Percentiles rank a stretch among this genome's conserved stretches.
phyloP scores from a whole-genome alignment of 1,139 yeast species.

The Dujonia santamariae region DNA sequence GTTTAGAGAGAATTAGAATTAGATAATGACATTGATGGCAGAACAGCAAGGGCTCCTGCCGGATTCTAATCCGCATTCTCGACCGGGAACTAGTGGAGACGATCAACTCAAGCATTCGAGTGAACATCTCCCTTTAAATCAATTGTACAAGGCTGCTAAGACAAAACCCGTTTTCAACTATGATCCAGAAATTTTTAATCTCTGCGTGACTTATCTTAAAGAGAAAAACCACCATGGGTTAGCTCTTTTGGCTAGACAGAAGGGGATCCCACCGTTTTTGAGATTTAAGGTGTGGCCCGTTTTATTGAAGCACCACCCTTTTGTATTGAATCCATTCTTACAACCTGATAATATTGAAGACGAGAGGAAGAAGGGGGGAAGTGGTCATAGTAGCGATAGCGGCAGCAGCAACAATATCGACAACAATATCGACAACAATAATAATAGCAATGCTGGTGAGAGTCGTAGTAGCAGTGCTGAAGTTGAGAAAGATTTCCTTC shows the following conservation, averaged over 20 bases:
- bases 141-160: slow-evolving; percentile 5
- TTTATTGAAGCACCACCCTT: slow-evolving; percentile 77
- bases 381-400: background rate
- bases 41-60: slow-evolving; percentile 1
- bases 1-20: too few species aligned
- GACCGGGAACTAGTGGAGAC: slow-evolving; percentile 1
- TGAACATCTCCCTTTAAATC: slow-evolving; percentile 6
- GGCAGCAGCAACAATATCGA: background rate
- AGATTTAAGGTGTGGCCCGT: slow-evolving; percentile 85
- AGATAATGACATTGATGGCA: slow-evolving; percentile 7
- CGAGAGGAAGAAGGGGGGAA: slow-evolving; percentile 12
- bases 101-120: slow-evolving; percentile 2
- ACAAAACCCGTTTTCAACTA: slow-evolving; percentile 38
- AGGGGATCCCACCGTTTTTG: slow-evolving; percentile 82
- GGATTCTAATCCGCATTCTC: background rate
- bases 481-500: slow-evolving; percentile 9
- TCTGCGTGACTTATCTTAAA: slow-evolving; percentile 41
- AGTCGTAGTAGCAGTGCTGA: background rate
- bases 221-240: slow-evolving; percentile 61
- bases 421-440: background rate
- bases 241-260: slow-evolving; percentile 77
- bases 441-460: background rate
- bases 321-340: slow-evolving; percentile 71
- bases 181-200: slow-evolving; percentile 37
- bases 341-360: slow-evolving; percentile 45